Conservation (phyloP, 2,329 filamentous ascomycete genomes). For the Cladosporium sp. region DNA sequence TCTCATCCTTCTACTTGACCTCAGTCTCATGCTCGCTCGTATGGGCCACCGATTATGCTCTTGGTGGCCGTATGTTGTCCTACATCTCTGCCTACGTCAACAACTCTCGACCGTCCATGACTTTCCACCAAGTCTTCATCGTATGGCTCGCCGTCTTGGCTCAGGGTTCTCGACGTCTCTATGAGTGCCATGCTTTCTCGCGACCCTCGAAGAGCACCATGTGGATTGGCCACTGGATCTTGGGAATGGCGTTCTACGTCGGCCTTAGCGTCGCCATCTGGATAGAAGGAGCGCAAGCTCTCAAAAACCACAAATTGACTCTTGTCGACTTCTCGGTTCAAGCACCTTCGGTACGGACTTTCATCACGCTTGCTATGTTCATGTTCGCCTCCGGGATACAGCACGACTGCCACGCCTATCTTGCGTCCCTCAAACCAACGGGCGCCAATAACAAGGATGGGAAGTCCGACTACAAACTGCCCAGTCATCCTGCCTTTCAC, state of each 20-base stretch:
- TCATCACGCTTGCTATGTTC: constrained; percentile 60
- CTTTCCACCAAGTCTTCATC: constrained; percentile 57
- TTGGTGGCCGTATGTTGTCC: not conserved
- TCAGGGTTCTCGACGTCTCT: constrained; percentile 71
- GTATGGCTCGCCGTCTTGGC: constrained; percentile 69
- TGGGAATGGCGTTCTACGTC: constrained; percentile 75
- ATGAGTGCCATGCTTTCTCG: constrained; percentile 65
- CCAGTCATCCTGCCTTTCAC: constrained; percentile 66
- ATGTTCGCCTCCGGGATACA: constrained; percentile 68
- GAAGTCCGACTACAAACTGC: constrained; percentile 72
- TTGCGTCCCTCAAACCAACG: constrained; percentile 34
- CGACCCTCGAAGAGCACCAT: constrained; percentile 70
- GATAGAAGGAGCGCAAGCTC: constrained; percentile 71
- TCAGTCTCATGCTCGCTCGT: constrained; percentile 67
- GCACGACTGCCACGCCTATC: constrained; percentile 53
- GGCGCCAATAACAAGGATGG: constrained; percentile 3
- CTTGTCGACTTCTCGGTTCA: constrained; percentile 33
- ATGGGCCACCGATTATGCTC: constrained; percentile 53
- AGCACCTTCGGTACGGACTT: constrained; percentile 47
- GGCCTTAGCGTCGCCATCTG: constrained; percentile 71
- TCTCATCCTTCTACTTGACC: constrained; percentile 77
- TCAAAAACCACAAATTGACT: constrained; percentile 33
- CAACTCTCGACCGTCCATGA: constrained; percentile 44
- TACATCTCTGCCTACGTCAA: not conserved
- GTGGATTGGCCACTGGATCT: constrained; percentile 77